phyloP scores from a whole-genome alignment of 2,329 filamentous ascomycete genomes.

The Leptographium galeiforme region DNA sequence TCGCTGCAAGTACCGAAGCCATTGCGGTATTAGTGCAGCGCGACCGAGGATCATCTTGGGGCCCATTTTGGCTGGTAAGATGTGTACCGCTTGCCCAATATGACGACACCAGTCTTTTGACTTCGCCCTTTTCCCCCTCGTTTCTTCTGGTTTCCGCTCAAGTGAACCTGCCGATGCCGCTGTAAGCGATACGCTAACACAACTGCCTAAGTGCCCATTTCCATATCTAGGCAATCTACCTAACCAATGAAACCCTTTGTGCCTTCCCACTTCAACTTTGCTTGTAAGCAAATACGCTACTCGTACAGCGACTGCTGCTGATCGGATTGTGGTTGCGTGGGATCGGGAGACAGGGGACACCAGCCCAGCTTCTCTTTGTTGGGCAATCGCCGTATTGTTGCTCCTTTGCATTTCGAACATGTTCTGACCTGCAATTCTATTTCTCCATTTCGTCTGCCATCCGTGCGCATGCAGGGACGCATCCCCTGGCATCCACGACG shows the following conservation, averaged over 20 bases:
- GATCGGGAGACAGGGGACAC: not conserved
- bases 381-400: not conserved
- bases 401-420: not conserved
- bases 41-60: constrained; percentile 2
- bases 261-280: too few species aligned
- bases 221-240: not conserved
- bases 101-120: not conserved
- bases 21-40: constrained; percentile 2
- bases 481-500: too few species aligned
- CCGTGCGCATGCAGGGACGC: too few species aligned
- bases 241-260: too few species aligned
- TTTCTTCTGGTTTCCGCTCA: not conserved
- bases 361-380: not conserved
- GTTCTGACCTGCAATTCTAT: not conserved
- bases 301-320: not conserved
- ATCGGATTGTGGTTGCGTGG: not conserved
- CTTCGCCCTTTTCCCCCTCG: not conserved
- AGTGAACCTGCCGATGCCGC: not conserved
- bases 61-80: not conserved
- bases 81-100: not conserved
- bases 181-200: not conserved
- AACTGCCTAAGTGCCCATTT: too few species aligned
- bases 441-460: not conserved
- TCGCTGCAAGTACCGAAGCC: constrained; percentile 7
- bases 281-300: not conserved